phyloP scores from a whole-genome alignment of 1,284 basidiomycete genomes.

The Phaffia rhodozyma region DNA sequence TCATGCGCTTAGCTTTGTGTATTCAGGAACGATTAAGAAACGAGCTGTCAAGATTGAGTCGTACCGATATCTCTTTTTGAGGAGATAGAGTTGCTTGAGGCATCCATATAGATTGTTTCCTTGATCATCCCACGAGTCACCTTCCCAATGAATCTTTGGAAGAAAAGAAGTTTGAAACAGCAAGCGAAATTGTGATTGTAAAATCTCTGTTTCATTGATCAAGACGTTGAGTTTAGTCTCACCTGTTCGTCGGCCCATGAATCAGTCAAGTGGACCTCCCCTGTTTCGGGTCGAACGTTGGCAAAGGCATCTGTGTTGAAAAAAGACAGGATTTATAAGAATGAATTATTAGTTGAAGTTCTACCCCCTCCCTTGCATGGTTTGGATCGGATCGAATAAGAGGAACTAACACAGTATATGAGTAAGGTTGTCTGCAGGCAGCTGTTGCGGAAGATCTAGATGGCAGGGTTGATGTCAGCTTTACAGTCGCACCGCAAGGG shows the following conservation, averaged over 20 bases:
- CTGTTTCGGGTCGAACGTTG: slow-evolving; percentile 56
- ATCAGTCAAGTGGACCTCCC: slow-evolving; percentile 60
- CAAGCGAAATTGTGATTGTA: slow-evolving; percentile 10
- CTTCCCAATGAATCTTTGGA: slow-evolving; percentile 49
- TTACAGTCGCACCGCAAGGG: background rate
- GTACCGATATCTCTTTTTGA: slow-evolving; percentile 60
- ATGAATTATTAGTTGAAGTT: slow-evolving; percentile 21
- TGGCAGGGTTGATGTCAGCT: background rate
- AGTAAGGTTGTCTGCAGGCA: slow-evolving; percentile 57
- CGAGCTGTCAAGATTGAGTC: slow-evolving; percentile 3
- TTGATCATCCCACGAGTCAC: slow-evolving; percentile 78
- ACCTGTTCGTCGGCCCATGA: slow-evolving; percentile 71
- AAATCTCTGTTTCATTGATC: background rate
- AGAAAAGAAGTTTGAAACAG: background rate
- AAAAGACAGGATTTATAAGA: slow-evolving; percentile 52
- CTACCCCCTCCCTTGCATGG: slow-evolving; percentile 16
- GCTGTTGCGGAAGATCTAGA: slow-evolving; percentile 46
- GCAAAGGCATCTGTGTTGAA: slow-evolving; percentile 51
- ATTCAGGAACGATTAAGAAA: background rate
- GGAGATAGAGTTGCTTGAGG: slow-evolving; percentile 71
- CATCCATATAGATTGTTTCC: slow-evolving; percentile 75
- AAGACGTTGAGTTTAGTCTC: slow-evolving; percentile 18
- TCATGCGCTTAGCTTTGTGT: background rate
- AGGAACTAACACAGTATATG: slow-evolving; percentile 56
- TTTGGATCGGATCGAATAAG: background rate